Evolutionary conservation across 495 filamentous ascomycete genomes (phyloP), one percentile per base, ranked within the genome.

Genomic region (Trichoderma erinaceum): DNA sequence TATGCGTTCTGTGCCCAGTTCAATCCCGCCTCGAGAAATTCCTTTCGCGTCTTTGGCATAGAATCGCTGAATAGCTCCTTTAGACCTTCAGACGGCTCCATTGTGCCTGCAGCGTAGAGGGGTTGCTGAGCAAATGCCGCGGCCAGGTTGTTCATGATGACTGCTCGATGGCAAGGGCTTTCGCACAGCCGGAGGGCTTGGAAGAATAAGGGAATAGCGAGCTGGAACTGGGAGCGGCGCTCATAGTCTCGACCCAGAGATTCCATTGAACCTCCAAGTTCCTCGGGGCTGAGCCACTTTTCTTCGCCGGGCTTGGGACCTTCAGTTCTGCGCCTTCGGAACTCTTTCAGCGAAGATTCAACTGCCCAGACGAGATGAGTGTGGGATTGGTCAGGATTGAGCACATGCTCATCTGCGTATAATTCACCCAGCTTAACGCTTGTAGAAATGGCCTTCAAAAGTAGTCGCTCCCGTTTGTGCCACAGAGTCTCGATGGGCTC

Each of bases 151-250:
- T 89, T 91, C 88, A 91, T 93, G 66, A 97, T 78, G 21, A 90
- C 82, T 58, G 92, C 90, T 38, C 89, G 85, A 70, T 86, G 84
- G 65, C 84, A 86, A 46, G 77, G 82, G n/a, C 79, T 74, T 4
- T 90, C 87, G 73, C 91, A 96, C 29, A 94, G 73, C 38, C 86
- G 79, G 50, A 97, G 79, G 3, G 93, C 90, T 70, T 93, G 93
- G 70, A 98, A 83, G 75, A 91, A 96, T 44, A 98, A 80, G n/a
- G 94, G 93, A 35, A 91, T 83, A 18, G 95, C 90, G 10, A 97
- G 87, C 68, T 91, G 90, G 70, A 89, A 84, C 68, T 88, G 84
- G 65, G 88, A 80, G 71, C 86, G 86, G 58, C 79, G 78, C 68
- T 87, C 84, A 77, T 96, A 97, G 70, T 86, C 85, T 35, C 85